Conservation (phyloP, 176 grass and related monocot genomes). For the Sorghum bicolor region DNA sequence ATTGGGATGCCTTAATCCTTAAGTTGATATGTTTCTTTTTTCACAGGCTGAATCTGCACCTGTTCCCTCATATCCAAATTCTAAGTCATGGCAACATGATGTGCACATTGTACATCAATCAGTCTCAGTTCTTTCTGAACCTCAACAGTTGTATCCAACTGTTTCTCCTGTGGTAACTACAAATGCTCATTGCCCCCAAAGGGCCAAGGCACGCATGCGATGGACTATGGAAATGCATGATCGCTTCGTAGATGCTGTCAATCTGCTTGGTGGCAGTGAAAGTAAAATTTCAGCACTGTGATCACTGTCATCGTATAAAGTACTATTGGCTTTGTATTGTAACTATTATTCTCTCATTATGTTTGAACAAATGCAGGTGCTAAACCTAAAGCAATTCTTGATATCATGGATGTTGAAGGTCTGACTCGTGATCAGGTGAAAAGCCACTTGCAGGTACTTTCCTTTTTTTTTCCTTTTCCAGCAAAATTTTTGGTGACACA, state of each 20-base stretch:
- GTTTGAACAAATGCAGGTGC: constrained; percentile 7
- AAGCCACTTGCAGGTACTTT: constrained; percentile 25
- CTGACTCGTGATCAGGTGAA: constrained; percentile 28
- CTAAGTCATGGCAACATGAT: background rate
- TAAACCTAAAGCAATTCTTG: constrained; percentile 14
- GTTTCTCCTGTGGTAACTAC: constrained; percentile 8
- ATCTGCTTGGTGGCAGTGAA: constrained; percentile 41
- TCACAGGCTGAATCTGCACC: background rate
- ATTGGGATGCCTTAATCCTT: background rate
- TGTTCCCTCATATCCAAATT: background rate
- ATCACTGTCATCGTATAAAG: background rate
- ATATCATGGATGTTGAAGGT: constrained; percentile 15
- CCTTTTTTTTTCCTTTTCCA: background rate
- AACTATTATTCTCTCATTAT: background rate
- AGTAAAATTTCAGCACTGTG: constrained; percentile 2
- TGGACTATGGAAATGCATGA: constrained; percentile 43
- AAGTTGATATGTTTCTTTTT: background rate
- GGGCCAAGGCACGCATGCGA: constrained; percentile 4
- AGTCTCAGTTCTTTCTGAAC: constrained; percentile 8
- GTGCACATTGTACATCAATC: background rate
- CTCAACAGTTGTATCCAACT: background rate
- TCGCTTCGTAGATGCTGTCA: constrained; percentile 35
- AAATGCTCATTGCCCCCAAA: background rate
- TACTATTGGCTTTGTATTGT: background rate
- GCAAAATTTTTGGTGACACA: background rate